Base-by-base conservation (phyloP, 495 filamentous ascomycete species). In the Ramalina intermedia region DNA sequence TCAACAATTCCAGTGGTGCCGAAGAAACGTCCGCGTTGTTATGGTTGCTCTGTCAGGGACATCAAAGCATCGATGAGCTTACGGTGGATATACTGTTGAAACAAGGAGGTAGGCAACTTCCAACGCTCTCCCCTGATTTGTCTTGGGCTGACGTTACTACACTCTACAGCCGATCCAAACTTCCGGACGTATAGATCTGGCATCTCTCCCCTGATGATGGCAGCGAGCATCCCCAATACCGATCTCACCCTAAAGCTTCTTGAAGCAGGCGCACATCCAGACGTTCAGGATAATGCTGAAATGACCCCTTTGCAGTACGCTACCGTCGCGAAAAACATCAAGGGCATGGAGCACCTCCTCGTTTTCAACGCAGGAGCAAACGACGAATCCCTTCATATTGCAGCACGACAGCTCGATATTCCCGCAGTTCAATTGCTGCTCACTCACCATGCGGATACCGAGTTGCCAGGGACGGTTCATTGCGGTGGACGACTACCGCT, bases 371-470 rank as follows among this genome's bases (percentile, higher is more conserved):
- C 41, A 16, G 42, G 42, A 6, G 35, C 35, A 8, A 37, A 55
- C 33, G 53, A 55, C n/a, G 53, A 51, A 38, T 55, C 53, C n/a
- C 29, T 51, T 20, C 53, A 55, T 13, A 48, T 51, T 21, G 53
- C 48, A 17, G 53, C 53, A 26, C 33, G 53, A 36, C 23, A 17
- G n/a, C 36, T 37, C 21, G 16, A 43, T 12, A 18, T 35, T 2
- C 36, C 16, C 18, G 24, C 40, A 35, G 43, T 44, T 9, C 51
- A 51, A 3, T 29, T 51, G 18, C 48, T 55, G 14, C 42, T 55
- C 40, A 48, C 42, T 1, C 27, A 38, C 20, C 42, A 43, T 21
- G 53, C 43, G 7, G 37, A 42, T 6, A 14, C 47, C 27, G 35
- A 51, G 13, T 48, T 24, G 13, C 53, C 38, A n/a, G 48, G 53